phyloP scores from a whole-genome alignment of 345 rosid genomes.

The Citrus sinensis region DNA sequence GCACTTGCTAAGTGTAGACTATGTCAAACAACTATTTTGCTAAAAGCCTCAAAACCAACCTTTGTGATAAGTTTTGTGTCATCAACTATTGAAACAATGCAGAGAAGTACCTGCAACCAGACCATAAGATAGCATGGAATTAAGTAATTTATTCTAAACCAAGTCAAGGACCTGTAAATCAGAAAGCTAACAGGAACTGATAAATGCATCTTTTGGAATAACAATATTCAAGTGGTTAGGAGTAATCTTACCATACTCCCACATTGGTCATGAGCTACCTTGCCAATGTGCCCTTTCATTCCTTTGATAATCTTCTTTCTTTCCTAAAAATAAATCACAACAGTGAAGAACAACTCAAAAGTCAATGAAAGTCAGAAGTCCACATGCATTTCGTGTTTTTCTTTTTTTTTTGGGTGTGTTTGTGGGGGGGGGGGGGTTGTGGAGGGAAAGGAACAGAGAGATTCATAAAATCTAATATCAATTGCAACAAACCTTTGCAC shows the following conservation, averaged over 20 bases:
- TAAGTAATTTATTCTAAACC: neutral
- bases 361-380: constrained; percentile 4
- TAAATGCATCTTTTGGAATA: neutral
- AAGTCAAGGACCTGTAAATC: neutral
- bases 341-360: neutral
- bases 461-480: neutral
- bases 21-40: neutral
- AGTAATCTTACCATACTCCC: constrained; percentile 65
- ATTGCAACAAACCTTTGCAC: constrained; percentile 66
- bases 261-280: constrained; percentile 67
- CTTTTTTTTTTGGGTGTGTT: too few species aligned
- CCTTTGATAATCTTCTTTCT: constrained; percentile 89
- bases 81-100: constrained; percentile 70
- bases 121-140: constrained; percentile 8
- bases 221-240: neutral
- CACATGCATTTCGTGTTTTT: neutral
- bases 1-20: neutral
- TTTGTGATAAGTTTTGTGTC: constrained; percentile 87
- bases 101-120: constrained; percentile 64
- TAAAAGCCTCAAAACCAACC: constrained; percentile 40
- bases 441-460: neutral
- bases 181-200: neutral
- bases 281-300: constrained; percentile 64
- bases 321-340: constrained; percentile 50
- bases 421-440: too few species aligned